phyloP scores from a whole-genome alignment of 495 filamentous ascomycete genomes.

The Penicillium argentinense region DNA sequence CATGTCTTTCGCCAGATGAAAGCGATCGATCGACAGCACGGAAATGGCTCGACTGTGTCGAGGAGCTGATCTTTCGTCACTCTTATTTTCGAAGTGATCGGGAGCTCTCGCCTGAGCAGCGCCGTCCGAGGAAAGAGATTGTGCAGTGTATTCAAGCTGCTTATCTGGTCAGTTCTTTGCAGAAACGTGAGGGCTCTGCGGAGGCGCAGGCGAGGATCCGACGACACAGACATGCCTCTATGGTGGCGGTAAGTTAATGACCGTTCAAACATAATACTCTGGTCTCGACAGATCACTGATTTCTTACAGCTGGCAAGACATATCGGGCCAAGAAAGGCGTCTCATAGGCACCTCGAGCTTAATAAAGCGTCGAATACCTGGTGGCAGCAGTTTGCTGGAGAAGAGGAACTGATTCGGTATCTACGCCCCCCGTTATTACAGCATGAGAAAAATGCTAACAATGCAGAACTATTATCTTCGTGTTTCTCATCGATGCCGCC shows the following conservation, averaged over 20 bases:
- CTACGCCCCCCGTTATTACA: too few relatives aligned
- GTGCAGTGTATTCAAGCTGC: constrained; percentile 22
- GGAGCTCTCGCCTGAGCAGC: background rate
- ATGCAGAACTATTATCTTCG: constrained; percentile 20
- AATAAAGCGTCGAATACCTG: constrained; percentile 11
- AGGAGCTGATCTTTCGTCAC: constrained; percentile 20
- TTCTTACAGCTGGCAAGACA: constrained; percentile 16
- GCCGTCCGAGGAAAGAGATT: constrained; percentile 12
- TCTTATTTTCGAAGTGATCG: constrained; percentile 9
- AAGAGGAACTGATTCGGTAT: constrained; percentile 24
- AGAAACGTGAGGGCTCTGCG: constrained; percentile 22
- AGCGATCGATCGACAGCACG: constrained; percentile 6
- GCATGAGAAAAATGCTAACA: too few relatives aligned
- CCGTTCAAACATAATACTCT: background rate
- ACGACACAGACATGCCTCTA: constrained; percentile 23
- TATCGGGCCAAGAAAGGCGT: constrained; percentile 15
- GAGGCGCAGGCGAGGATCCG: constrained; percentile 22
- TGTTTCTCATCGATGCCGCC: constrained; percentile 25
- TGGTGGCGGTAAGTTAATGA: constrained; percentile 21
- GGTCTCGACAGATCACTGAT: background rate
- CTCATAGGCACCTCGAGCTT: constrained; percentile 10
- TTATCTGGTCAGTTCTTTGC: constrained; percentile 25
- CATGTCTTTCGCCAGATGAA: constrained; percentile 19
- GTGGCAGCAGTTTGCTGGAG: constrained; percentile 21
- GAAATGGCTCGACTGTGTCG: constrained; percentile 18